phyloP scores from a whole-genome alignment of 2,329 filamentous ascomycete genomes.

The Knufia fluminis region DNA sequence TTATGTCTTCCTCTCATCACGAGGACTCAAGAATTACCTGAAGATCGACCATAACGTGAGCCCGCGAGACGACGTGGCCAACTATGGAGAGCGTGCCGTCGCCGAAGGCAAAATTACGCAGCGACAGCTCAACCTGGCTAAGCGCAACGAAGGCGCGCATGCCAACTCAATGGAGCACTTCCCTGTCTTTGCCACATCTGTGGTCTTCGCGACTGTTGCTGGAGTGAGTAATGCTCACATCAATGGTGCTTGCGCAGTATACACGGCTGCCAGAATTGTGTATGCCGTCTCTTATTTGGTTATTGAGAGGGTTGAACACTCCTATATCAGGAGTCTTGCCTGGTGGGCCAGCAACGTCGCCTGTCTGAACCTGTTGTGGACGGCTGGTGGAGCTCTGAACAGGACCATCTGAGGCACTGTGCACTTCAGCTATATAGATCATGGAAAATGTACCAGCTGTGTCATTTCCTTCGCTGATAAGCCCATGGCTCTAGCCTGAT shows the following conservation, averaged over 20 bases:
- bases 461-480: too few relatives aligned
- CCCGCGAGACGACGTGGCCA: conserved; percentile 38
- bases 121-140: conserved; percentile 34
- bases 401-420: too few relatives aligned
- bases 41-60: conserved; percentile 39
- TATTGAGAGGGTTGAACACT: conserved; percentile 26
- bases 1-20: conserved; percentile 30
- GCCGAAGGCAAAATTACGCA: conserved; percentile 37
- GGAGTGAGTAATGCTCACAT: conserved; percentile 29
- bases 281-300: conserved; percentile 29
- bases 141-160: conserved; percentile 37
- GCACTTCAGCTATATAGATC: too few relatives aligned
- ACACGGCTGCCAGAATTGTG: conserved; percentile 28
- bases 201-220: conserved; percentile 29
- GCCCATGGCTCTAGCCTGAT: too few relatives aligned
- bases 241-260: conserved; percentile 31
- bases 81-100: conserved; percentile 38
- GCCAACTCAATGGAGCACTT: conserved; percentile 36
- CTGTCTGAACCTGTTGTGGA: conserved; percentile 31
- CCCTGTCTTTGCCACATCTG: conserved; percentile 26
- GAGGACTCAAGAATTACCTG: conserved; percentile 26
- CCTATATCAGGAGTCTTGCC: conserved; percentile 28
- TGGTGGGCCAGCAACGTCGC: conserved; percentile 34
- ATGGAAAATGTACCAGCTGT: too few relatives aligned
- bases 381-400: conserved; percentile 25